Evolutionary conservation across 1,284 basidiomycete species (phyloP), one percentile per base, ranked within the genome.

Genomic region (Sanghuangporus weigelae): DNA sequence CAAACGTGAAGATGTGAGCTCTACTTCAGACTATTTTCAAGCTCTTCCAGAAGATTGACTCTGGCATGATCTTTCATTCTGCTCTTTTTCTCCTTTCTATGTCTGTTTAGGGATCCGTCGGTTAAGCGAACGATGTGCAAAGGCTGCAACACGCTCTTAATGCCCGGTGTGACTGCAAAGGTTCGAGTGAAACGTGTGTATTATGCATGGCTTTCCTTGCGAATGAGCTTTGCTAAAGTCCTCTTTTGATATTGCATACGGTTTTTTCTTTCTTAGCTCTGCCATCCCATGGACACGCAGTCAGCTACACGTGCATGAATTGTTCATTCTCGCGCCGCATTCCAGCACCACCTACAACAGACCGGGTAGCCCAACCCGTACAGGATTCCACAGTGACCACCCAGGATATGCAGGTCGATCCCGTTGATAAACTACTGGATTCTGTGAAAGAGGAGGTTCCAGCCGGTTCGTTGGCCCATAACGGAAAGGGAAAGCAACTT

Each of bases 81-180:
- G 46, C 53, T 58, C 63, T 55, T 60, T 7, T 65, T 56, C 11
- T 38, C 11, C 26, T 26, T 31, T 31, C 26, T 31, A 31, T 31
- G 26, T 31, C 26, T 31, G n/a, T n/a, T 42, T 12, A 93, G 92
- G 70, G 92, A 93, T 71, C 92, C 92, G 0, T 77, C 80, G 2
- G 79, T 93, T 21, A 94, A 94, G 72, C 85, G 92, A 14, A 85
- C 86, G 0, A 69, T 93, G 11, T 94, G 92, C 75, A 84, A 82
- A 70, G 77, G 78, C 1, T 94, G 92, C 70, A 79, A 82, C 61
- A 73, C 77, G 0, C 77, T 89, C 1, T 78, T 93, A 5, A 70
- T 92, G 1, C 87, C 90, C 0, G 92, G 92, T 8, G 67, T 81
- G 2, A 87, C 88, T 0, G 81, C 83, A 0, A 78, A 77, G 6